phyloP scores from a whole-genome alignment of 768 basidiomycete species.

The Suillus cothurnatus region DNA sequence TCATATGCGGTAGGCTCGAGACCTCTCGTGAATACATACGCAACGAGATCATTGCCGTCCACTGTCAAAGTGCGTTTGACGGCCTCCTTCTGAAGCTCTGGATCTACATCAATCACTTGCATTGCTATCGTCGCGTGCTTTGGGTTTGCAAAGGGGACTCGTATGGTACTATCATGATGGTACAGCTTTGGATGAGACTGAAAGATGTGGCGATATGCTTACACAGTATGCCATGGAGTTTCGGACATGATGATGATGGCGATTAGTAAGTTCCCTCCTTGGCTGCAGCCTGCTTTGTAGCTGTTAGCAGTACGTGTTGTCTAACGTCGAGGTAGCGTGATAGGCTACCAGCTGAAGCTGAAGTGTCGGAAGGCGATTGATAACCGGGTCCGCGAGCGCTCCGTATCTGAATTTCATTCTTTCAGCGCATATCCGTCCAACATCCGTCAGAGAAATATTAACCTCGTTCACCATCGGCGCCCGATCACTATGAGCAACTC shows the following conservation, averaged over 20 bases:
- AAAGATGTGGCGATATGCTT: slow-evolving; percentile 24
- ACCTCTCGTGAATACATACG: slow-evolving; percentile 51
- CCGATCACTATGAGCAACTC: no score
- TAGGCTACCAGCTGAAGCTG: not conserved
- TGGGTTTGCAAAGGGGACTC: slow-evolving; percentile 74
- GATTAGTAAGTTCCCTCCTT: not conserved
- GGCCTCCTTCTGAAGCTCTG: slow-evolving; percentile 78
- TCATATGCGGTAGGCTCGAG: not conserved
- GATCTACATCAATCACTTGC: slow-evolving; percentile 84
- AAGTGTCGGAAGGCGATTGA: not conserved
- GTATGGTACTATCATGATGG: slow-evolving; percentile 52
- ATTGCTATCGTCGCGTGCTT: slow-evolving; percentile 82
- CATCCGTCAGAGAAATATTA: not conserved
- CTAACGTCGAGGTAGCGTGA: not conserved
- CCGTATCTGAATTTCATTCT: not conserved
- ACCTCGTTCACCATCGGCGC: not conserved
- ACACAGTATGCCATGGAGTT: slow-evolving; percentile 58
- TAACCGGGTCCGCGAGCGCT: not conserved
- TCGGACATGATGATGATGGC: slow-evolving; percentile 27
- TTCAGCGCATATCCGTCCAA: not conserved
- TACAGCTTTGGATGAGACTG: not conserved
- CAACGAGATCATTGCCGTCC: slow-evolving; percentile 68
- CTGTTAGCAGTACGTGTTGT: not conserved
- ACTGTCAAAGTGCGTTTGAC: slow-evolving; percentile 74
- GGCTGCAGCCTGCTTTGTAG: not conserved